Base-by-base conservation (phyloP, 2,329 filamentous ascomycete genomes). In the Fonsecaea pedrosoi region DNA sequence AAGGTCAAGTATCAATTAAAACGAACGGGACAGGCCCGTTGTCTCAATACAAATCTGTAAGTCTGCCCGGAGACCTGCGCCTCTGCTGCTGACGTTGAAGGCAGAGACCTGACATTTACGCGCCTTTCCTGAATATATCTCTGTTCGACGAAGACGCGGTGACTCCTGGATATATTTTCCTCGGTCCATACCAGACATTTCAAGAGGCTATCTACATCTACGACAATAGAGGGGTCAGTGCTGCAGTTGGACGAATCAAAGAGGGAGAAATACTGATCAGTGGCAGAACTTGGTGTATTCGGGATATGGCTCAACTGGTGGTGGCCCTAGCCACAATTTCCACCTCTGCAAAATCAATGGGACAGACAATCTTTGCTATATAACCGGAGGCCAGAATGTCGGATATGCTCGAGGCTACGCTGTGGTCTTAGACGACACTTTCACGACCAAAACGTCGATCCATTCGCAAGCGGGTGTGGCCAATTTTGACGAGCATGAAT, bases 161-260 rank as follows among this genome's bases (percentile, higher is more conserved):
- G 54, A 77, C 76, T 13, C 82, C 82, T 1, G 83, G 83, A 30
- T 85, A 84, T 72, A 81, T 84, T 42, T 84, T 85, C 69, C 74
- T 85, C 42, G 80, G 81, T 2, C 83, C 83, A 1, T 85, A 84
- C 68, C 78, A 83, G 55, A 80, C 81, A 48, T 74, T 80, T 67
- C 83, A 83, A 69, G 78, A 81, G 6, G 83, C 82, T 1, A 81
- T 82, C 8, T 83, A 84, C 71, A 84, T 85, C 30, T 85, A 83
- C 70, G 83, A 85, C 72, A 83, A 81, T 69, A 75, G 76, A 69
- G 83, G 83, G 69, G 79, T 81, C 76, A 58, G 76, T 62, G 30
- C 38, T 8, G 13, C 30, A 54, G 12, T 25, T 40, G 2, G 13
- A 42, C 25, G 18, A 48, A 45, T 35, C 12, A 9, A 25, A 9